A percentile compares a stretch with the other conserved stretches of the same genome.
These are phyloP conservation scores for Umbellularia californica DNA, from an alignment of 164 flowering plant genomes.

Conservation along the genomic window DNA sequence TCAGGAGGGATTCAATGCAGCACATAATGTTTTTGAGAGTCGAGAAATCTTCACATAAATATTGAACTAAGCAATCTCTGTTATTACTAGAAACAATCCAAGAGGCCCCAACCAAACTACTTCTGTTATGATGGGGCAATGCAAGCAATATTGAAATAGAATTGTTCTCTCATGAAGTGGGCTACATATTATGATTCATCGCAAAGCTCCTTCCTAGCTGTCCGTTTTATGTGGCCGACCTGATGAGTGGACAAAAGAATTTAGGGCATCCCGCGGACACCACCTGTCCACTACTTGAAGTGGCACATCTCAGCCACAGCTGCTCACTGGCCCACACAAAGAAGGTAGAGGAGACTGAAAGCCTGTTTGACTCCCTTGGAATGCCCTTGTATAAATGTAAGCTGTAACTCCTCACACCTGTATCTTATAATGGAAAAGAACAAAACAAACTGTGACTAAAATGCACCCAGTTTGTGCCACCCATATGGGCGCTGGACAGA, in stretches of 20 bases:
- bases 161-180: background rate
- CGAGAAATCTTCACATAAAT: background rate
- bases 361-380: too few species aligned
- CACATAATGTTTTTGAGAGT: too few species aligned
- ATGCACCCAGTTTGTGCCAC: too few species aligned
- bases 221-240: background rate
- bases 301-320: background rate
- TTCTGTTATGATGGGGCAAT: background rate
- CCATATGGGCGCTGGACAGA: background rate
- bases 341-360: too few species aligned
- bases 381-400: too few species aligned
- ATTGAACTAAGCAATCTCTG: background rate
- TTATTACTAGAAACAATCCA: background rate
- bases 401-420: too few species aligned
- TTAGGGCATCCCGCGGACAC: background rate
- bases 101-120: background rate
- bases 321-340: background rate
- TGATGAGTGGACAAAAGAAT: background rate
- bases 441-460: too few species aligned
- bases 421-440: too few species aligned
- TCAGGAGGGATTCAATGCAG: too few species aligned
- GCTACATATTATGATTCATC: background rate
- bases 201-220: background rate
- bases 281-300: background rate
- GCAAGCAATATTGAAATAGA: background rate